Evolutionary conservation across 371 early-diverging fungal species (phyloP).

Genomic region (Actinomucor elegans): DNA sequence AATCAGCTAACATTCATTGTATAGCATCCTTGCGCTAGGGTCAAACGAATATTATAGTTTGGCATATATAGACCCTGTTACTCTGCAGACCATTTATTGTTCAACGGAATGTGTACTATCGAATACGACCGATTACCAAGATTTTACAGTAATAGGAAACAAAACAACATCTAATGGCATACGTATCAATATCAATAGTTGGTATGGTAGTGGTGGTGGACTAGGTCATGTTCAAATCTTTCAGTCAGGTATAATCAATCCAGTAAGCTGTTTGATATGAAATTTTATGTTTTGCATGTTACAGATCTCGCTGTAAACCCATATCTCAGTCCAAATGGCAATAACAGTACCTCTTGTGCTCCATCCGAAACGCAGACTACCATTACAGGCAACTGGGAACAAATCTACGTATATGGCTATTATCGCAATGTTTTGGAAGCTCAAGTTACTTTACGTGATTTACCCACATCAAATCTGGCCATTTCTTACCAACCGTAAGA

Average conservation of each 20-base stretch:
- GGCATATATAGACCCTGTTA: slow-evolving; percentile 56
- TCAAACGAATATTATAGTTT: slow-evolving; percentile 54
- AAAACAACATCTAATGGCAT: slow-evolving; percentile 39
- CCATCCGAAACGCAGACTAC: slow-evolving; percentile 23
- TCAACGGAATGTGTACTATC: slow-evolving; percentile 53
- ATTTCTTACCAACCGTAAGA: slow-evolving; percentile 56
- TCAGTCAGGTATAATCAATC: slow-evolving; percentile 55
- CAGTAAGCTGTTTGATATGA: background rate
- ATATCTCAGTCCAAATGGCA: slow-evolving; percentile 33
- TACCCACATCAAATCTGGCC: slow-evolving; percentile 34
- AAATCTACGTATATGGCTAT: slow-evolving; percentile 37
- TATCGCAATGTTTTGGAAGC: slow-evolving; percentile 40
- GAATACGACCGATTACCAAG: slow-evolving; percentile 31
- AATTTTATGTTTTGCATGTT: background rate
- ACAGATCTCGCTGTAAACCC: slow-evolving; percentile 16
- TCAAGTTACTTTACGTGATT: slow-evolving; percentile 34
- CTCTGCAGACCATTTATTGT: slow-evolving; percentile 43
- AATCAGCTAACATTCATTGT: background rate
- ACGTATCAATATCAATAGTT: slow-evolving; percentile 57
- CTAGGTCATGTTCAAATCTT: slow-evolving; percentile 60
- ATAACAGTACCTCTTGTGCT: slow-evolving; percentile 2
- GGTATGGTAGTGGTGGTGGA: slow-evolving; percentile 70
- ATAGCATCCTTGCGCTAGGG: slow-evolving; percentile 48
- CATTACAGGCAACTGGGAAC: slow-evolving; percentile 35
- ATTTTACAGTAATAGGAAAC: slow-evolving; percentile 45